Base-by-base conservation (phyloP, 495 filamentous ascomycete species). In the Astrothelium macrocarpum region DNA sequence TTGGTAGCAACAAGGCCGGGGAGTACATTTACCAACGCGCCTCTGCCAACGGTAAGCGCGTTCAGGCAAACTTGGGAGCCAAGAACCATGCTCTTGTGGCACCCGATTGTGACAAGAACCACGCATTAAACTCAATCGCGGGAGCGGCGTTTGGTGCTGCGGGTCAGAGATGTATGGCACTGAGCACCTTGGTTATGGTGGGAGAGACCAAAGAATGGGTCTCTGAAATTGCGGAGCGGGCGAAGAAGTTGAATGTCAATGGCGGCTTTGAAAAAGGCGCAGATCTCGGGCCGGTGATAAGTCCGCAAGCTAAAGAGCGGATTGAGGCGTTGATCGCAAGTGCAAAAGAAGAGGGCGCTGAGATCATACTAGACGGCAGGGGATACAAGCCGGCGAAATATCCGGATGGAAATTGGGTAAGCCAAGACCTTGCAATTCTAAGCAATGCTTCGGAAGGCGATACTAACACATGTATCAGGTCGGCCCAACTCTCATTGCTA, bases 31-130 rank as follows among this genome's bases (percentile, higher is more conserved):
- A 88, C 76, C 75, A 83, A 56, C 88, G 92, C 59, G 95, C 84
- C 23, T 95, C 91, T 9, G 92, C 92, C 67, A 92, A 97, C 71
- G 94, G 94, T 62, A 88, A 88, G 77, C 84, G 85, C 69, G 92
- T 97, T n/a, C 94, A 99, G 77, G 94, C 94, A 70, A 99, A 99
- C 75, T 78, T 99, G 61, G 94, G 94, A 26, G 94, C 94, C 49
- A 99, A 99, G 84, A 99, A 99, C 81, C 94, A 99, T 74, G 93
- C 92, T 28, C 89, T 90, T 32, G 86, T 99, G 26, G 82, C 97
- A 65, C 94, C 95, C 1, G 94, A 99, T 79, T 90, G 87, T 78
- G 96, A 97, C 80, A 97, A 96, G 84, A 96, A 97, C 78, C 92
- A 96, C 32, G 87, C 95, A 64, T 77, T 99, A 62, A 97, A 97